These are phyloP conservation scores for Rubroboletus satanas DNA, from an alignment of 768 basidiomycete species.

Conservation along the genomic window DNA sequence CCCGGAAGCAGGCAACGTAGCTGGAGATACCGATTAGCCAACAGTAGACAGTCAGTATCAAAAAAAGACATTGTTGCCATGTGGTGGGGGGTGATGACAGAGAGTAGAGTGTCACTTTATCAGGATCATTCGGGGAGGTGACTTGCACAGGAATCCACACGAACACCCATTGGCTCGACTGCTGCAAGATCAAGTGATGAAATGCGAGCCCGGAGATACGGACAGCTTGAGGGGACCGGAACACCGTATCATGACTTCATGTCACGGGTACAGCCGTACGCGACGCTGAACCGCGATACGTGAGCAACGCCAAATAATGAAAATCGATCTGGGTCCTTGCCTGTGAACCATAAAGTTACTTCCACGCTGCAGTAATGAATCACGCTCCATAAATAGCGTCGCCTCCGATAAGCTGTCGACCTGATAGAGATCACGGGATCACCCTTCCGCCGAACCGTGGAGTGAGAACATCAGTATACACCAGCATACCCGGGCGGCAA, in stretches of 20 bases:
- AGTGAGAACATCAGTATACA: not conserved
- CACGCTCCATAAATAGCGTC: not conserved
- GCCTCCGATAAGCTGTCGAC: not conserved
- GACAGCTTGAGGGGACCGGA: not conserved
- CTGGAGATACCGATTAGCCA: not conserved
- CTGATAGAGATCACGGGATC: not conserved
- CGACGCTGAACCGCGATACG: not conserved
- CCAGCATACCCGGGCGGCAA: not conserved
- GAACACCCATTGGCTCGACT: not conserved
- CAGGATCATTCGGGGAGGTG: not conserved
- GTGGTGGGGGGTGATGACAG: constrained; percentile 1
- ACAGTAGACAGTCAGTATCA: not conserved
- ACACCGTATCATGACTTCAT: not conserved
- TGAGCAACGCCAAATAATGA: not conserved
- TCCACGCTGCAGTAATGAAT: not conserved
- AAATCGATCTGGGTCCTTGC: not conserved
- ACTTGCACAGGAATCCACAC: not conserved
- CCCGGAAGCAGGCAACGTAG: not conserved
- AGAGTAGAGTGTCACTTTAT: not conserved
- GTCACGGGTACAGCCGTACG: not conserved
- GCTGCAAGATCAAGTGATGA: not conserved
- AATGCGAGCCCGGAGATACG: not conserved
- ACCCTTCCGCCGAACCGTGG: not conserved
- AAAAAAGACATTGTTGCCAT: not conserved
- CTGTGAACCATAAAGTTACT: not conserved